Base-by-base conservation (phyloP, 495 filamentous ascomycete genomes). In the Lasiosphaeria hispida region DNA sequence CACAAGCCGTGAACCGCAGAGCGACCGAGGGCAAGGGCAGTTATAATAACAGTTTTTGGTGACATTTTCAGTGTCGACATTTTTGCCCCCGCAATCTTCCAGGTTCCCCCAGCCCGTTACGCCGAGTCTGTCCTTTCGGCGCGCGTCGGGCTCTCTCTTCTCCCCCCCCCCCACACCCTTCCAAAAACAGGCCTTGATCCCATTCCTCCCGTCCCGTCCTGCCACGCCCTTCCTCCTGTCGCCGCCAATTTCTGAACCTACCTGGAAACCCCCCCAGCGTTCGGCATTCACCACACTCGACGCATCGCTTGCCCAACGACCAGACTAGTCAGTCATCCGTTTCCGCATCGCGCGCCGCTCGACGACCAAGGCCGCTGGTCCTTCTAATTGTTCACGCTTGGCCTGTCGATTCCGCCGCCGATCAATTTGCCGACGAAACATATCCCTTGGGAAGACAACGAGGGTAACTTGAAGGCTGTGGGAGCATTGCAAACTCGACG, bases 111-210 rank as follows among this genome's bases (percentile, higher is more conserved):
- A 30, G 23, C 5, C 23, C 5, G 23, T 30, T 30, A 30, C 23
- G 23, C 23, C 23, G 23, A 30, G 23, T 5, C 23, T 30, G 23
- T 30, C 23, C 23, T 30, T 30, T 30, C 23, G 23, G 23, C 23
- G 23, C 23, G 23, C 23, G 23, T 30, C 23, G 23, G 23, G 23
- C 23, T 30, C 23, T 30, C 23, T 30, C 23, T 38, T 30, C 23
- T 30, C 23, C 23, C 23, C 23, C 23, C 23, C 2, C 49, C 60
- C 64, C 55, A 48, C 59, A 57, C 62, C 50, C 51, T 64, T 59
- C 67, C 60, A 48, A 63, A 63, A 63, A 65, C 60, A 63, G 58
- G 60, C 47, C 53, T 54, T 30, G 38, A 48, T 13, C 23, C 49
- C 19, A 34, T 52, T 13, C 55, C 39, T 51, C 43, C 50, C 62